A percentile compares a stretch with the other conserved stretches of the same genome.
These are phyloP conservation scores for Dactylellina drechsleri DNA, from an alignment of 2,329 filamentous ascomycete genomes.

Conservation along the genomic window DNA sequence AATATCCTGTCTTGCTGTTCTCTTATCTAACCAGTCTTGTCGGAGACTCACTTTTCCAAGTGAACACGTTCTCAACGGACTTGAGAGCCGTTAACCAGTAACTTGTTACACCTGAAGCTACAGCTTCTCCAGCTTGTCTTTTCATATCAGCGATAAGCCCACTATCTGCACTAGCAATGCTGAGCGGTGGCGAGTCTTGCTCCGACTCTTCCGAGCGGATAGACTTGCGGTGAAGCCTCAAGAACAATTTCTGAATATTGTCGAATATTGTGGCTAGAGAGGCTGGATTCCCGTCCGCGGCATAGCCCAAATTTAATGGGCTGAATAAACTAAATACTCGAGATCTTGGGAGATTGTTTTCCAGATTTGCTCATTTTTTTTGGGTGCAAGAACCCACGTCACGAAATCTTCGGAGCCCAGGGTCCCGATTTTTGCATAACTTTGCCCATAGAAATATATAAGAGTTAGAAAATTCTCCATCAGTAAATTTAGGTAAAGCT, in stretches of 20 bases:
- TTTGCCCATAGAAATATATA: neutral
- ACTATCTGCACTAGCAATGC: conserved; percentile 12
- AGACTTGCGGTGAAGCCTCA: neutral
- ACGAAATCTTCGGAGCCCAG: neutral
- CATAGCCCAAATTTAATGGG: neutral
- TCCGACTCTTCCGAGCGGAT: neutral
- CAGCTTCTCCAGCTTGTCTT: neutral
- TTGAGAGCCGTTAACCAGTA: conserved; percentile 2
- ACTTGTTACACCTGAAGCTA: neutral
- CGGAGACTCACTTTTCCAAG: conserved; percentile 4
- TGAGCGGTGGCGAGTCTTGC: conserved; percentile 6
- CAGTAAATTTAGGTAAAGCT: neutral
- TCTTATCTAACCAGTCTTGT: conserved; percentile 1
- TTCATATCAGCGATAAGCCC: conserved; percentile 7
- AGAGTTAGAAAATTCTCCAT: neutral
- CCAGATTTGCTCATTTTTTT: conserved; percentile 16
- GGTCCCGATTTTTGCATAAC: conserved; percentile 4
- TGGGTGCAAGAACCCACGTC: neutral
- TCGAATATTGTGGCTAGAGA: conserved; percentile 1
- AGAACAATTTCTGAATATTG: conserved; percentile 1
- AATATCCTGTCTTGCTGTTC: neutral
- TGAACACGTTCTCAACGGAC: neutral
- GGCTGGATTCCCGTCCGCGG: conserved; percentile 5
- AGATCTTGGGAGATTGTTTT: conserved; percentile 11
- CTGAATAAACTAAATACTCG: conserved; percentile 9